These are phyloP conservation scores for Brachypodium distachyon DNA, from an alignment of 202 grass and related monocot genomes.

Conservation along the genomic window DNA sequence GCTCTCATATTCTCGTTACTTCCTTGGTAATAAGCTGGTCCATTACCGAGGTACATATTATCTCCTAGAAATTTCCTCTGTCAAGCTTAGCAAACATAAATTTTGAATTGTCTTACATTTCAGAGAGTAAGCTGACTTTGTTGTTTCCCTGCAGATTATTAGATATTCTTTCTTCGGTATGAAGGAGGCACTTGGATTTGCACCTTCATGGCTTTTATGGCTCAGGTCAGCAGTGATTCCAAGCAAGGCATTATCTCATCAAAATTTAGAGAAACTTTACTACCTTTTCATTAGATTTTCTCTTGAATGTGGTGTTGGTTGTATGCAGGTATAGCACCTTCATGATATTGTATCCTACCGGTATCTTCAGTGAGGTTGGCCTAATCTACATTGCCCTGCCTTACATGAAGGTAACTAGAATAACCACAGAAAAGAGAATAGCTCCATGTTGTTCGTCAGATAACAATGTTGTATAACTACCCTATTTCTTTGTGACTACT, in stretches of 20 bases:
- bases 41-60: conserved; percentile 56
- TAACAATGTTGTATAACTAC: not conserved
- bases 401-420: conserved; percentile 59
- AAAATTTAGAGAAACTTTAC: not conserved
- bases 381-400: conserved; percentile 67
- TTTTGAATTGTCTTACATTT: not conserved
- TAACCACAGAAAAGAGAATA: not conserved
- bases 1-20: conserved; percentile 58
- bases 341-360: conserved; percentile 79
- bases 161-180: conserved; percentile 94
- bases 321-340: conserved; percentile 73
- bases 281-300: not conserved
- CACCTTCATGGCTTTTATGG: conserved; percentile 85
- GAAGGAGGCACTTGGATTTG: conserved; percentile 72
- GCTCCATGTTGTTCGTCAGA: not conserved
- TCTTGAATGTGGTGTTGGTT: not conserved
- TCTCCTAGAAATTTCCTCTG: not conserved
- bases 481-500: not conserved
- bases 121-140: not conserved
- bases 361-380: conserved; percentile 80
- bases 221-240: conserved; percentile 42
- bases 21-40: conserved; percentile 97
- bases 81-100: not conserved
- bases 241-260: not conserved
- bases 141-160: conserved; percentile 45